These are phyloP conservation scores for Apium graveolens DNA, from an alignment of 129 eudicot genomes.

Conservation along the genomic window DNA sequence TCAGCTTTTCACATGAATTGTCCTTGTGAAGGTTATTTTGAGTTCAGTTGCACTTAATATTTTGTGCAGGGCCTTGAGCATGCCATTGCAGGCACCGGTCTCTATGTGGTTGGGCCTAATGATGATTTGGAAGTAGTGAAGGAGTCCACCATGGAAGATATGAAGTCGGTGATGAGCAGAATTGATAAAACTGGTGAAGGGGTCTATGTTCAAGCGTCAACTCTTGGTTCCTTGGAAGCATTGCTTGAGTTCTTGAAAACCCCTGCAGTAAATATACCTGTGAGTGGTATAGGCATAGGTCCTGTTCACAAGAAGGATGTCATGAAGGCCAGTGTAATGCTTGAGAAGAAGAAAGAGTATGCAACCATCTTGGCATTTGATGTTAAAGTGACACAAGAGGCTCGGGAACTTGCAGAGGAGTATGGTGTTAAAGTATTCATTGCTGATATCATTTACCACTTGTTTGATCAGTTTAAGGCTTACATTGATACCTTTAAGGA, in stretches of 20 bases:
- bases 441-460: slow-evolving; percentile 77
- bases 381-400: slow-evolving; percentile 90
- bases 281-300: slow-evolving; percentile 88
- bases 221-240: slow-evolving; percentile 93
- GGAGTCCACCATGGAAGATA: slow-evolving; percentile 71
- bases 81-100: slow-evolving; percentile 86
- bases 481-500: slow-evolving; percentile 85
- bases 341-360: slow-evolving; percentile 79
- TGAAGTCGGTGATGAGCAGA: slow-evolving; percentile 75
- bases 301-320: slow-evolving; percentile 98
- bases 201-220: slow-evolving; percentile 90
- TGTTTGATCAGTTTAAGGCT: slow-evolving; percentile 91
- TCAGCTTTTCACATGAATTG: not conserved
- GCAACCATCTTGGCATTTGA: slow-evolving; percentile 89
- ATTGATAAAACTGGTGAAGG: slow-evolving; percentile 92
- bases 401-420: slow-evolving; percentile 79
- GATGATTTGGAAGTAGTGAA: slow-evolving; percentile 74
- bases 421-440: slow-evolving; percentile 71
- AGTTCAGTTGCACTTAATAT: not conserved
- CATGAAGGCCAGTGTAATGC: slow-evolving; percentile 95
- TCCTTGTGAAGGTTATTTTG: slow-evolving; percentile 48
- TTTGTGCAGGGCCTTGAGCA: slow-evolving; percentile 79
- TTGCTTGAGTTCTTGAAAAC: slow-evolving; percentile 68
- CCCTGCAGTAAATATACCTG: slow-evolving; percentile 90
- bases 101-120: slow-evolving; percentile 78